Percentiles rank a stretch among this genome's conserved stretches.
phyloP scores from a whole-genome alignment of 257 asterid species.

The Solanum chmielewskii region DNA sequence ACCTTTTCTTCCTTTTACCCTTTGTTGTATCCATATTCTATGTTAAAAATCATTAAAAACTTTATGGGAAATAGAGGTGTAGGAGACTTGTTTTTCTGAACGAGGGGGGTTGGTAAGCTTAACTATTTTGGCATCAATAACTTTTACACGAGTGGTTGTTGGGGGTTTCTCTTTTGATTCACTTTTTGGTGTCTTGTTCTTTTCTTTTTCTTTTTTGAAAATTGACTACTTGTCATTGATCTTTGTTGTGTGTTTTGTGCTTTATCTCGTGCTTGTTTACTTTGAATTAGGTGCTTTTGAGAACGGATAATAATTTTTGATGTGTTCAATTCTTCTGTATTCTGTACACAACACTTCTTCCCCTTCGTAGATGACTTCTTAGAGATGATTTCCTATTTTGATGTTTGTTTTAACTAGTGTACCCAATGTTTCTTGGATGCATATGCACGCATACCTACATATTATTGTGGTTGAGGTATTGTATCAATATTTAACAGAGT shows the following conservation, averaged over 20 bases:
- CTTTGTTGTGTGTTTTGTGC: background rate
- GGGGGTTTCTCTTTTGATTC: background rate
- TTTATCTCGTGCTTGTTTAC: background rate
- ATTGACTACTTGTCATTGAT: background rate
- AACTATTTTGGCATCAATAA: background rate
- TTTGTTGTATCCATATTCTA: background rate
- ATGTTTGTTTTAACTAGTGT: background rate
- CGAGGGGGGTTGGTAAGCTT: background rate
- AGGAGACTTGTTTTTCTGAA: background rate
- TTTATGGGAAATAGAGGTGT: background rate
- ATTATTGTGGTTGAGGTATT: background rate
- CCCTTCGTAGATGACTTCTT: background rate
- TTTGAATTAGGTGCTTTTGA: background rate
- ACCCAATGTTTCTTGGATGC: background rate
- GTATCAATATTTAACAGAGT: background rate
- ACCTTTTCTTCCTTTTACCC: background rate
- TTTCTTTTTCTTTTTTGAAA: too few species aligned
- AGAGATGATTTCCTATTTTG: too few species aligned
- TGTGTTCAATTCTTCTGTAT: background rate
- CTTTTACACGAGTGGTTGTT: background rate
- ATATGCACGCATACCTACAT: background rate
- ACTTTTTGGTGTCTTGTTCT: background rate
- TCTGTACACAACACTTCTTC: background rate
- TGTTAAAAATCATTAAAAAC: background rate
- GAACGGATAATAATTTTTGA: background rate